phyloP scores from a whole-genome alignment of 495 filamentous ascomycete genomes.

The Penicillium samsonianum region DNA sequence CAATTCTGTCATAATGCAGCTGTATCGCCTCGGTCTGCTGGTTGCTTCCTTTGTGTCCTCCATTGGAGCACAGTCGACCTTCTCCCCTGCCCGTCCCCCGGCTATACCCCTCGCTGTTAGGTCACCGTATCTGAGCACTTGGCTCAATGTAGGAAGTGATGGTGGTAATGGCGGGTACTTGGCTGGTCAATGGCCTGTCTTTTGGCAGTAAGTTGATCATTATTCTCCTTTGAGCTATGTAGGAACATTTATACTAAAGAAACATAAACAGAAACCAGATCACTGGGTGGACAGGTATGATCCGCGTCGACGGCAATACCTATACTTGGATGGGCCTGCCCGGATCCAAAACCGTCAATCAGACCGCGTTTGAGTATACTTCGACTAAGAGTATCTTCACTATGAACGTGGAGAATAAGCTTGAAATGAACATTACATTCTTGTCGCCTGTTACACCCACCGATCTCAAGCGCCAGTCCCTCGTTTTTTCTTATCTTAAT shows the following conservation, averaged over 20 bases:
- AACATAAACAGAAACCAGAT: constrained; percentile 42
- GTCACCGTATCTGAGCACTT: constrained; percentile 59
- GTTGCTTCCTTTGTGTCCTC: constrained; percentile 29
- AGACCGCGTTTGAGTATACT: constrained; percentile 57
- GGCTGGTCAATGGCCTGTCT: constrained; percentile 57
- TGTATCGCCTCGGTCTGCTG: constrained; percentile 29
- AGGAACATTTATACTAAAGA: constrained; percentile 5
- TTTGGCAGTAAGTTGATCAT: constrained; percentile 52
- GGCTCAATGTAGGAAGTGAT: constrained; percentile 53
- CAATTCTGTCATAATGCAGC: constrained; percentile 30
- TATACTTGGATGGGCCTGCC: constrained; percentile 61
- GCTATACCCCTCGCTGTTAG: constrained; percentile 58
- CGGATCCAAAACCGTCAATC: constrained; percentile 44
- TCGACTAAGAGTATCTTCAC: constrained; percentile 60
- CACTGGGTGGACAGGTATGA: constrained; percentile 56
- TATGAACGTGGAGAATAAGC: constrained; percentile 47
- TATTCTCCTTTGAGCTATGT: not conserved
- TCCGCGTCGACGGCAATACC: constrained; percentile 55
- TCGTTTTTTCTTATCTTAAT: constrained; percentile 57
- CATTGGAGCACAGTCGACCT: constrained; percentile 44
- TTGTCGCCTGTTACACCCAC: constrained; percentile 58
- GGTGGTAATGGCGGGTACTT: constrained; percentile 60
- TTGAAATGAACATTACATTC: constrained; percentile 59
- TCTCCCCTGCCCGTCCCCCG: constrained; percentile 57
- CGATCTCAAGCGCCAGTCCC: constrained; percentile 56